Evolutionary conservation across 129 eudicot species (phyloP).

Genomic region (Logfia minima): DNA sequence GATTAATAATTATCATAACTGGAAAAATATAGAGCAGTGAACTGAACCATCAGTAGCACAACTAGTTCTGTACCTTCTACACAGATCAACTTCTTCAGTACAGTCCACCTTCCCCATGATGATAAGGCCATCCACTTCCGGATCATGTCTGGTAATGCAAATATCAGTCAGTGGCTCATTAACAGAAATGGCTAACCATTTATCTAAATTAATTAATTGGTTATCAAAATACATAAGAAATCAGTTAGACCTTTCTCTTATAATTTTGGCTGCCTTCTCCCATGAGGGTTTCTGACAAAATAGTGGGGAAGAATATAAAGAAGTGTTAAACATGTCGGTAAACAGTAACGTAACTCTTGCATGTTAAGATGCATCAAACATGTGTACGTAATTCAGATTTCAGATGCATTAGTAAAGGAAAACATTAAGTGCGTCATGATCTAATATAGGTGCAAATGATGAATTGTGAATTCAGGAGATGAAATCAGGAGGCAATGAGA

Average conservation of each 20-base stretch:
- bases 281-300: constrained; percentile 88
- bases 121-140: constrained; percentile 88
- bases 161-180: constrained; percentile 24
- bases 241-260: constrained; percentile 64
- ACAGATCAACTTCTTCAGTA: constrained; percentile 85
- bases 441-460: constrained; percentile 12
- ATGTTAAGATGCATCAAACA: constrained; percentile 7
- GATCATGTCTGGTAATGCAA: constrained; percentile 72
- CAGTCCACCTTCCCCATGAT: constrained; percentile 91
- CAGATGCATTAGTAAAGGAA: not conserved
- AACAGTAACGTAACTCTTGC: not conserved
- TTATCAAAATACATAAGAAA: constrained; percentile 14
- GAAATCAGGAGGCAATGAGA: constrained; percentile 20
- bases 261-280: constrained; percentile 96
- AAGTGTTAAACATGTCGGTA: constrained; percentile 2
- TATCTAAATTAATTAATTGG: not conserved
- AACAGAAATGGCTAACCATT: constrained; percentile 20
- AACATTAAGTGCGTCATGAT: constrained; percentile 14
- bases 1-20: constrained; percentile 2
- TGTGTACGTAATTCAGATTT: not conserved
- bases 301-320: constrained; percentile 5
- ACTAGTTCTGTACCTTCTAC: constrained; percentile 65
- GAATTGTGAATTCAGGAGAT: constrained; percentile 17
- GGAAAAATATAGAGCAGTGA: constrained; percentile 5
- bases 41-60: constrained; percentile 13